Conservation (phyloP, 805 yeast species). For the Saturnispora halmiae region DNA sequence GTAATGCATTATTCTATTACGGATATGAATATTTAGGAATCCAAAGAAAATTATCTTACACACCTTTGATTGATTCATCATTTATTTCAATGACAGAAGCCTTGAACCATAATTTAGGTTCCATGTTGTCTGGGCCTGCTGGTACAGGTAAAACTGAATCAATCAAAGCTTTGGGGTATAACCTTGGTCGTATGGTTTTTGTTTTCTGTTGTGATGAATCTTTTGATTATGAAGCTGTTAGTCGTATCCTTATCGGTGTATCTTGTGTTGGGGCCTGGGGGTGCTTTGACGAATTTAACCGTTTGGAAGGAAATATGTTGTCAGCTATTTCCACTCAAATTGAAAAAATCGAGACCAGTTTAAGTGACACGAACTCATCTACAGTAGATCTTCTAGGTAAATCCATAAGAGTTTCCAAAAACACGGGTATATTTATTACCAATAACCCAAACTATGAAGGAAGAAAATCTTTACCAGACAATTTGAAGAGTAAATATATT, state of each 20-base stretch:
- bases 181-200: conserved; percentile 68
- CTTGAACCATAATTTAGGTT: conserved; percentile 66
- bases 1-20: conserved; percentile 43
- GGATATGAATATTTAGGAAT: conserved; percentile 81
- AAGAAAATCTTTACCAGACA: conserved; percentile 75
- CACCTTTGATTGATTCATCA: conserved; percentile 60
- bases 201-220: conserved; percentile 90
- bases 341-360: conserved; percentile 55
- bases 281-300: conserved; percentile 91
- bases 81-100: conserved; percentile 69
- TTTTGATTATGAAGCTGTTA: conserved; percentile 72
- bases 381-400: conserved; percentile 38
- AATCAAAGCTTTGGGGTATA: conserved; percentile 72
- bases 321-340: conserved; percentile 82
- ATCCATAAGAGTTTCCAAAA: conserved; percentile 31
- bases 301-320: conserved; percentile 59
- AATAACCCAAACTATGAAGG: conserved; percentile 89
- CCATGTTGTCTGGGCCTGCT: conserved; percentile 91
- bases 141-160: conserved; percentile 97
- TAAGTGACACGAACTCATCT: conserved; percentile 19
- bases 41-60: conserved; percentile 63
- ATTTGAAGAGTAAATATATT: conserved; percentile 69
- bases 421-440: conserved; percentile 74
- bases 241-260: conserved; percentile 68
- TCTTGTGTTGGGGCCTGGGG: conserved; percentile 88